Percentiles rank a stretch among this genome's conserved stretches.
Evolutionary conservation across 495 filamentous ascomycete species (phyloP).

Genomic region (Bacidia rubella): DNA sequence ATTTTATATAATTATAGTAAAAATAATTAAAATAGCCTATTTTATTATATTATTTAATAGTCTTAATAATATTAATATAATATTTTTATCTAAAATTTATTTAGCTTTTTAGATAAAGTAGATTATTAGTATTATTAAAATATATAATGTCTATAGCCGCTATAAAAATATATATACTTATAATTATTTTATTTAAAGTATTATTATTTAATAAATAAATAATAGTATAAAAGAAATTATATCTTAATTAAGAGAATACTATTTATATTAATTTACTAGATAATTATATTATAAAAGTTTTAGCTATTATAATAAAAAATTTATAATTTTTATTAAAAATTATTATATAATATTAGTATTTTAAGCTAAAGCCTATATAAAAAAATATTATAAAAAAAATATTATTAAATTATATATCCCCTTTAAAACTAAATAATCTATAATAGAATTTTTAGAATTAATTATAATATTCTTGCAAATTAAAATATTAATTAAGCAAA

Average conservation of each 20-base stretch:
- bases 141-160: too few species aligned
- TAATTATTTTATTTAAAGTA: too few species aligned
- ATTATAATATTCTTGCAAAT: not conserved
- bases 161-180: too few species aligned
- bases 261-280: not conserved
- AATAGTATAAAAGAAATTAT: too few species aligned
- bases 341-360: not conserved
- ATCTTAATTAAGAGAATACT: not conserved
- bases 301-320: constrained; percentile 1
- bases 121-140: too few species aligned
- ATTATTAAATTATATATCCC: too few species aligned
- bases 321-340: too few species aligned
- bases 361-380: not conserved
- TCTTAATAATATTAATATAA: too few species aligned
- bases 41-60: not conserved
- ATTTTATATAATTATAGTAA: not conserved
- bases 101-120: not conserved
- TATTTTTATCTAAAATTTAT: too few species aligned
- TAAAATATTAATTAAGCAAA: not conserved
- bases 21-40: not conserved
- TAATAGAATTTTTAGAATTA: not conserved
- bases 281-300: constrained; percentile 1
- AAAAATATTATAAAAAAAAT: too few species aligned
- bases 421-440: too few species aligned
- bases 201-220: too few species aligned